Conservation (phyloP, 345 rosid species). For the Limnanthes douglasii region DNA sequence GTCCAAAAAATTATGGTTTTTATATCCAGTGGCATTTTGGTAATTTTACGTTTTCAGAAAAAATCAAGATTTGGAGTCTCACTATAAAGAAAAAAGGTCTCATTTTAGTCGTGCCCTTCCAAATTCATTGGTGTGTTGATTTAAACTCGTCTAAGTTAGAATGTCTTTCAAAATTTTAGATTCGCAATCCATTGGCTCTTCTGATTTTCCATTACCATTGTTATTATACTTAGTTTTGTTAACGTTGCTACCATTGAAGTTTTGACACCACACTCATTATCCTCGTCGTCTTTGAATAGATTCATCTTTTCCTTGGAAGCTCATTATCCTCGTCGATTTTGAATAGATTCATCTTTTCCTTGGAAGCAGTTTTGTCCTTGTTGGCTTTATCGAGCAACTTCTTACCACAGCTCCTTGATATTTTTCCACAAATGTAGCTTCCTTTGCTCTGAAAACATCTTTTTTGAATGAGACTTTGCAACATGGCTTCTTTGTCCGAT, state of each 20-base stretch:
- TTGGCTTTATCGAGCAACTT: constrained; percentile 5
- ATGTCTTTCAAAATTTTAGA: constrained; percentile 90
- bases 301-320: constrained; percentile 79
- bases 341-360: constrained; percentile 34
- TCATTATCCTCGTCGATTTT: constrained; percentile 76
- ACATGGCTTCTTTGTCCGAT: constrained; percentile 54
- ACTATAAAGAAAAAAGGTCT: too few species aligned
- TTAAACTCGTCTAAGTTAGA: too few species aligned
- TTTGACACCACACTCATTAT: too few species aligned
- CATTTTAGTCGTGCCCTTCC: too few species aligned
- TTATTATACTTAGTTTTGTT: too few species aligned
- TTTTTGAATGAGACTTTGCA: constrained; percentile 31
- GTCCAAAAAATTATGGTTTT: too few species aligned
- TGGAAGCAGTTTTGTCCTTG: constrained; percentile 7
- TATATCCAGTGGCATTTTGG: too few species aligned
- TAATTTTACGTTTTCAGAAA: too few species aligned
- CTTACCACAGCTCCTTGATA: constrained; percentile 11
- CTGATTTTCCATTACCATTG: constrained; percentile 10
- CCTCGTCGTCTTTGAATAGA: too few species aligned
- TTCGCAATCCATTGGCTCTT: constrained; percentile 34
- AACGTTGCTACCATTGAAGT: too few species aligned
- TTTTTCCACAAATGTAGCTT: constrained; percentile 12
- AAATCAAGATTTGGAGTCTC: too few species aligned
- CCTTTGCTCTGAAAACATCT: constrained; percentile 10
- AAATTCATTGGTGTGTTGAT: too few species aligned